Evolutionary conservation across 768 basidiomycete species (phyloP).

Genomic region (Rossbeevera mucosa): DNA sequence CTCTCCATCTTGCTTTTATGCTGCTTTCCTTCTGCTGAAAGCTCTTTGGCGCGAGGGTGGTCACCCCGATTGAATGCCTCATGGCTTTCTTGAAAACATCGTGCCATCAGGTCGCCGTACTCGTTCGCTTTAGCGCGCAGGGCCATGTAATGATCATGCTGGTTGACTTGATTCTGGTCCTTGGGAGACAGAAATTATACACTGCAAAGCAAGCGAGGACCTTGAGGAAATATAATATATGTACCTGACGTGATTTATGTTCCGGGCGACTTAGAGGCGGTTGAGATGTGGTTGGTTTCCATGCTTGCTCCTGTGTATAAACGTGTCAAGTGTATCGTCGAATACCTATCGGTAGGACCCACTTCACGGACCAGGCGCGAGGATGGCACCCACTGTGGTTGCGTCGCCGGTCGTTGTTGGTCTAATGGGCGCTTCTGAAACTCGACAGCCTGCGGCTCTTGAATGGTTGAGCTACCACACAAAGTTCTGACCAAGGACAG

Average conservation of each 20-base stretch:
- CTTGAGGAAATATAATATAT: constrained; percentile 6
- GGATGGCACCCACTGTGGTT: constrained; percentile 1
- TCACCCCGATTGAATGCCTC: constrained; percentile 70
- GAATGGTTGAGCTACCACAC: constrained; percentile 21
- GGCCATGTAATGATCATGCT: constrained; percentile 63
- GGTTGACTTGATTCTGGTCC: constrained; percentile 61
- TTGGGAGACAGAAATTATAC: constrained; percentile 18
- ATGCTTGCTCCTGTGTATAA: constrained; percentile 13
- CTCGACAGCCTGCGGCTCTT: constrained; percentile 4
- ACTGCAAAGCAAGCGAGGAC: background rate
- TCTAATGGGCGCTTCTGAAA: constrained; percentile 4
- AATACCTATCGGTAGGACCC: constrained; percentile 5
- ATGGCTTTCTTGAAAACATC: constrained; percentile 65
- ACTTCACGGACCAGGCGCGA: constrained; percentile 15
- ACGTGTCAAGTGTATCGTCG: background rate
- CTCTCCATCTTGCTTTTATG: constrained; percentile 76
- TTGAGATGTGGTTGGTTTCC: constrained; percentile 10
- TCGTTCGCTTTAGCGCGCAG: constrained; percentile 73
- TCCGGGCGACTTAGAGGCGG: constrained; percentile 9
- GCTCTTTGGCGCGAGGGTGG: constrained; percentile 73
- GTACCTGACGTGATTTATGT: constrained; percentile 15
- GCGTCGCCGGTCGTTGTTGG: constrained; percentile 3
- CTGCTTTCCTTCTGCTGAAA: constrained; percentile 75
- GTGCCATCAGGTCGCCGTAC: constrained; percentile 77
- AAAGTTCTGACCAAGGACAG: constrained; percentile 18